phyloP scores from a whole-genome alignment of 345 rosid species.

The Firmiana major region DNA sequence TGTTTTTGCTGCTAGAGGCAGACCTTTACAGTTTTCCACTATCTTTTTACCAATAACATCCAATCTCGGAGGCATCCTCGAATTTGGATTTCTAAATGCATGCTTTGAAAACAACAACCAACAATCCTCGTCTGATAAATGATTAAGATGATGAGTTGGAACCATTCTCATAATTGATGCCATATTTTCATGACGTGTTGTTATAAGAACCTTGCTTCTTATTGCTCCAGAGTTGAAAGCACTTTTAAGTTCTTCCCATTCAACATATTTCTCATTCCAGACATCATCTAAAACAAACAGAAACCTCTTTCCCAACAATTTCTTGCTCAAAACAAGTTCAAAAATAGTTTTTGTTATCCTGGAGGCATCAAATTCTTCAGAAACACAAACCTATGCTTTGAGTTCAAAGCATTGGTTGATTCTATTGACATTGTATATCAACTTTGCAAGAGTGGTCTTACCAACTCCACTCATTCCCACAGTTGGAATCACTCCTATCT shows the following conservation, averaged over 20 bases:
- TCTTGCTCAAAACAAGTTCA: too few relatives aligned
- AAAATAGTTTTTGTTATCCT: too few relatives aligned
- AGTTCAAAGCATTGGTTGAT: conserved; percentile 15
- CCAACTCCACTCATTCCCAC: neutral
- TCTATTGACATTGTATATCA: neutral
- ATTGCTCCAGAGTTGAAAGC: conserved; percentile 15
- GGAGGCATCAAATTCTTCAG: too few relatives aligned
- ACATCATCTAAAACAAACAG: too few relatives aligned
- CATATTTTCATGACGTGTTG: conserved; percentile 21
- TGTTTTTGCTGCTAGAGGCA: too few relatives aligned
- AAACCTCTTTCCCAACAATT: too few relatives aligned
- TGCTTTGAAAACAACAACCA: conserved; percentile 20
- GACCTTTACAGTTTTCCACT: too few relatives aligned
- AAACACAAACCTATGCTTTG: too few relatives aligned
- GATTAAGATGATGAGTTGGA: conserved; percentile 17
- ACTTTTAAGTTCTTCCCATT: conserved; percentile 23
- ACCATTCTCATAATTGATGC: conserved; percentile 19
- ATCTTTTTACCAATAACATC: conserved; percentile 13
- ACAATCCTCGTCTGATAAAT: conserved; percentile 23
- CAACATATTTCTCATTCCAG: conserved; percentile 7
- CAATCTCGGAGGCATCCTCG: neutral
- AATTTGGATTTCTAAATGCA: conserved; percentile 14
- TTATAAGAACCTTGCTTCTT: conserved; percentile 24
- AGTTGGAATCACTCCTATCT: too few relatives aligned
- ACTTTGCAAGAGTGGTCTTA: neutral